Conservation (phyloP, 208 protist genomes). For the Wallacemonas collosoma region DNA sequence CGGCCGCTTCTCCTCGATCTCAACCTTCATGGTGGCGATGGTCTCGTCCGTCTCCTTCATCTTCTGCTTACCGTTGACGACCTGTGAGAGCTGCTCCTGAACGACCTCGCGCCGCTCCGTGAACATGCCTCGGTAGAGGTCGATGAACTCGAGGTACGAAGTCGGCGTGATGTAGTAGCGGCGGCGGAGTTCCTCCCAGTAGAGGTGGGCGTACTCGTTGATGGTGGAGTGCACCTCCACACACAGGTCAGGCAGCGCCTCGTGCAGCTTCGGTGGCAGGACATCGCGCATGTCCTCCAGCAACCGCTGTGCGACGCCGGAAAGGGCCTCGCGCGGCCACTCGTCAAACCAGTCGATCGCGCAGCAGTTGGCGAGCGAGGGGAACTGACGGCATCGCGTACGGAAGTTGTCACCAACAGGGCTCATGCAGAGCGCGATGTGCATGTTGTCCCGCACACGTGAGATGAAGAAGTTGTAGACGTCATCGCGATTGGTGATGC, state of each 20-base stretch:
- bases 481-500: conserved; percentile 89
- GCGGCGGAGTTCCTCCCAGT: conserved; percentile 92
- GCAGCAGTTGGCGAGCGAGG: conserved; percentile 98
- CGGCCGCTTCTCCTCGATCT: conserved; percentile 92
- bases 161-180: conserved; percentile 96
- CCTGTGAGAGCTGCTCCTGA: conserved; percentile 86
- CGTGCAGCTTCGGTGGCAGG: conserved; percentile 51
- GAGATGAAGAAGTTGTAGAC: conserved; percentile 96
- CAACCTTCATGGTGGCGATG: conserved; percentile 91
- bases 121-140: conserved; percentile 91
- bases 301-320: conserved; percentile 84
- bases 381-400: conserved; percentile 95
- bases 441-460: conserved; percentile 95
- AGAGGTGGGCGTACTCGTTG: conserved; percentile 67
- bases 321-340: conserved; percentile 95
- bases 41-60: conserved; percentile 93
- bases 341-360: conserved; percentile 98
- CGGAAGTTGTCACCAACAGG: conserved; percentile 96
- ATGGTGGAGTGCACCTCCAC: conserved; percentile 89
- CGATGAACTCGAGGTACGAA: conserved; percentile 96
- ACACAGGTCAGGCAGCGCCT: conserved; percentile 76
- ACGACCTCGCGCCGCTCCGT: conserved; percentile 77
- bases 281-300: conserved; percentile 55
- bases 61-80: conserved; percentile 90
- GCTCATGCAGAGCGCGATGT: conserved; percentile 97